phyloP scores from a whole-genome alignment of 768 basidiomycete genomes.

The Cystofilobasidium bisporidii region DNA sequence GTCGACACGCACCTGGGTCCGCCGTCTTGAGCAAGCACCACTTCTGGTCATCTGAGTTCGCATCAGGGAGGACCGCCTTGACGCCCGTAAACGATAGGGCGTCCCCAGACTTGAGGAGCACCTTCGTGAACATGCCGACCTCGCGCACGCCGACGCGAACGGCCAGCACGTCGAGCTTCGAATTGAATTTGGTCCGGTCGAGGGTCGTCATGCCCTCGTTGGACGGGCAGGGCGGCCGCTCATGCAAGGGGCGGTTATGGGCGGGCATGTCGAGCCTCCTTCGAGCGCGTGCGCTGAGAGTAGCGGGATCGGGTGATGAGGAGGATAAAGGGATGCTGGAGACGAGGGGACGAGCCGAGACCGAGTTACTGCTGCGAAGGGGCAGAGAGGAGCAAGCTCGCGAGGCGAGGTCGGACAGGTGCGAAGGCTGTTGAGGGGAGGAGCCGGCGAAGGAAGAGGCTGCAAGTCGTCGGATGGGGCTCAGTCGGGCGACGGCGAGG shows the following conservation, averaged over 20 bases:
- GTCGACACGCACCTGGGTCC: conserved; percentile 33
- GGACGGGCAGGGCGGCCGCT: background rate
- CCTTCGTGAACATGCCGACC: background rate
- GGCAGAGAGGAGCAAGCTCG: too few species aligned
- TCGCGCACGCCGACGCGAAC: background rate
- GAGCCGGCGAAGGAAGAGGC: too few species aligned
- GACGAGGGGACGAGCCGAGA: too few species aligned
- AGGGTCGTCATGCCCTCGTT: conserved; percentile 1
- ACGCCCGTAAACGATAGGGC: conserved; percentile 26
- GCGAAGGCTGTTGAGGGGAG: too few species aligned
- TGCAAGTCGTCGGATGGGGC: too few species aligned
- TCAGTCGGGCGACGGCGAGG: too few species aligned
- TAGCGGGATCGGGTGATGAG: background rate
- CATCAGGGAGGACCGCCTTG: conserved; percentile 51
- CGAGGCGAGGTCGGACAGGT: too few species aligned
- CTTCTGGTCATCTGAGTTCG: conserved; percentile 48
- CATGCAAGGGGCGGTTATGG: background rate
- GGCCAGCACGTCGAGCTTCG: background rate
- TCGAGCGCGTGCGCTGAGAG: background rate
- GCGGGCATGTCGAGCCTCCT: background rate
- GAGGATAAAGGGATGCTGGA: too few species aligned
- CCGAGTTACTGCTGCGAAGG: too few species aligned
- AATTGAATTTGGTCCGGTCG: background rate
- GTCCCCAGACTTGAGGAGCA: background rate
- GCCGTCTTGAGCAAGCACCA: too few species aligned